These are phyloP conservation scores for Ilyonectria robusta DNA, from an alignment of 2,329 filamentous ascomycete species.

Conservation along the genomic window DNA sequence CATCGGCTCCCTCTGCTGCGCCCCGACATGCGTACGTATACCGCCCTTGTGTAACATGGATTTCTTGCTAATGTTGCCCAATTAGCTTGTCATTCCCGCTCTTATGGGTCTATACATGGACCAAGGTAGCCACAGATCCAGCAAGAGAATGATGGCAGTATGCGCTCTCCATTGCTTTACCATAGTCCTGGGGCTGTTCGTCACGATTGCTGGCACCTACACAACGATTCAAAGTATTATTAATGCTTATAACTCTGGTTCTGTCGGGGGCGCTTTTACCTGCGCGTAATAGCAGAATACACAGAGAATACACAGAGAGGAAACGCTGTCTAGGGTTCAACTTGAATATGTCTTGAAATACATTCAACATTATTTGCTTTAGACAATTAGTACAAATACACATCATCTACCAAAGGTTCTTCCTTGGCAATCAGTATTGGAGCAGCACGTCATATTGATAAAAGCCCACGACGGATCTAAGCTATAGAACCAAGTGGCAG, in stretches of 20 bases:
- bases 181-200: constrained; percentile 38
- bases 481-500: too few relatives aligned
- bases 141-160: constrained; percentile 18
- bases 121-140: constrained; percentile 16
- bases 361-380: too few relatives aligned
- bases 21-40: constrained; percentile 46
- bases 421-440: too few relatives aligned
- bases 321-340: too few relatives aligned
- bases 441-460: too few relatives aligned
- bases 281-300: constrained; percentile 17
- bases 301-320: too few relatives aligned
- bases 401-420: too few relatives aligned
- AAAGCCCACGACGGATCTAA: too few relatives aligned
- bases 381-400: too few relatives aligned
- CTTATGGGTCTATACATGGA: constrained; percentile 44
- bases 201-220: constrained; percentile 45
- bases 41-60: background rate
- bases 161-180: constrained; percentile 38
- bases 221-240: constrained; percentile 47
- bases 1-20: constrained; percentile 46
- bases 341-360: too few relatives aligned
- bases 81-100: constrained; percentile 43
- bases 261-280: constrained; percentile 40
- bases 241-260: constrained; percentile 41
- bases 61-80: background rate